Evolutionary conservation across 306 rosid genomes (phyloP).

Genomic region (Purshia tridentata): DNA sequence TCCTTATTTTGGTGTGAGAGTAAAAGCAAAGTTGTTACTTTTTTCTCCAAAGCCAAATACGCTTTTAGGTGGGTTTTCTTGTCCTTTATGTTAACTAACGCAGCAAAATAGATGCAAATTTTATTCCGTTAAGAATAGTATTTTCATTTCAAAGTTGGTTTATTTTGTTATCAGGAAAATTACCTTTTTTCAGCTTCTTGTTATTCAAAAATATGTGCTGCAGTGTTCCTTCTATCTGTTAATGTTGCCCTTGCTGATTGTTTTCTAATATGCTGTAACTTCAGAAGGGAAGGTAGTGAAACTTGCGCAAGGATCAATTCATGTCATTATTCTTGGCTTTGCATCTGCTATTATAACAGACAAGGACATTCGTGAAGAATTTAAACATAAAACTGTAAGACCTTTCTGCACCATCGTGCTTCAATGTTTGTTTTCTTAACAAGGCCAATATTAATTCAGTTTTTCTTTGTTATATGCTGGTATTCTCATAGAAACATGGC

Average conservation of each 20-base stretch:
- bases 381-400: constrained; percentile 48
- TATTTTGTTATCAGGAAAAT: not conserved
- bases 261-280: constrained; percentile 20
- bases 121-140: not conserved
- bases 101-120: not conserved
- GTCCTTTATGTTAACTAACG: constrained; percentile 4
- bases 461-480: constrained; percentile 18
- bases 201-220: not conserved
- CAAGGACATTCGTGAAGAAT: constrained; percentile 65
- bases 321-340: constrained; percentile 77
- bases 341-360: constrained; percentile 54
- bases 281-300: constrained; percentile 86
- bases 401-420: constrained; percentile 19
- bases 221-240: not conserved
- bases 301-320: constrained; percentile 62
- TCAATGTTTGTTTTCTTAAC: not conserved
- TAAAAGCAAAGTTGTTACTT: constrained; percentile 60
- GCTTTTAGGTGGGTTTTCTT: constrained; percentile 61
- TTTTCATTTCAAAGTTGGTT: not conserved
- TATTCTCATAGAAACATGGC: constrained; percentile 54
- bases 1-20: constrained; percentile 62
- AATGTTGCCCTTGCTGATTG: constrained; percentile 21
- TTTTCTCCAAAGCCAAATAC: constrained; percentile 80
- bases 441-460: not conserved
- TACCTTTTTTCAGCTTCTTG: constrained; percentile 24